Evolutionary conservation across 495 filamentous ascomycete species (phyloP), one percentile per base, ranked within the genome.

Genomic region (Hyaloscypha finlandica): DNA sequence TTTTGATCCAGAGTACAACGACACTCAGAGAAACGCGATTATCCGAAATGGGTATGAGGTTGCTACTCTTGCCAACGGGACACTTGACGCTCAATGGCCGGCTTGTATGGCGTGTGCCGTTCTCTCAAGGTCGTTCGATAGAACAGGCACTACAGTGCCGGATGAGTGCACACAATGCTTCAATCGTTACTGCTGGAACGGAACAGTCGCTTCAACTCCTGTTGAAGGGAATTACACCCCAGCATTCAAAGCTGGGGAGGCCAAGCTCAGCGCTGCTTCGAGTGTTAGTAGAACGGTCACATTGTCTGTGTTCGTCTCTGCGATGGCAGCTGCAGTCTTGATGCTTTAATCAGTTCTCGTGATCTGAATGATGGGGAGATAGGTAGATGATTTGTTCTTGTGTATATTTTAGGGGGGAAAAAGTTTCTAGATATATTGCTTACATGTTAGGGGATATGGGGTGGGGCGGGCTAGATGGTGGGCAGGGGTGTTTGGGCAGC

Each of bases 51-150:
- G 92, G 12, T 93, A 89, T 77, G 83, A 95, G 68, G 82, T 88
- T 20, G 94, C 86, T 1, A 97, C 94, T 0, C 86, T 87, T 80
- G 93, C 85, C 42, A 97, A 97, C 77, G 85, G 83, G 42, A 93
- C 92, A 3, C 65, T 84, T 2, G 92, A 96, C 70, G 69, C 68
- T 1, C 70, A 88, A 52, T 98, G 94, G 93, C 81, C 85, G 0
- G 79, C 85, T 1, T 98, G 94, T 69, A 88, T 96, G 4, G 93
- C 89, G 6, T 98, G 94, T 73, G 94, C 94, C 3, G 87, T 96
- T n/a, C 79, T 97, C n/a, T 84, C 81, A 54, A 81, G 94, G 35
- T 90, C 88, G 57, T 83, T 92, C 64, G 83, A 88, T 63, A 83
- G 91, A 52, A 94, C 88, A 3, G 80, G 81, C 3, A 88, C 86